phyloP scores from a whole-genome alignment of 345 rosid species.

The Aquilaria yunnanensis region DNA sequence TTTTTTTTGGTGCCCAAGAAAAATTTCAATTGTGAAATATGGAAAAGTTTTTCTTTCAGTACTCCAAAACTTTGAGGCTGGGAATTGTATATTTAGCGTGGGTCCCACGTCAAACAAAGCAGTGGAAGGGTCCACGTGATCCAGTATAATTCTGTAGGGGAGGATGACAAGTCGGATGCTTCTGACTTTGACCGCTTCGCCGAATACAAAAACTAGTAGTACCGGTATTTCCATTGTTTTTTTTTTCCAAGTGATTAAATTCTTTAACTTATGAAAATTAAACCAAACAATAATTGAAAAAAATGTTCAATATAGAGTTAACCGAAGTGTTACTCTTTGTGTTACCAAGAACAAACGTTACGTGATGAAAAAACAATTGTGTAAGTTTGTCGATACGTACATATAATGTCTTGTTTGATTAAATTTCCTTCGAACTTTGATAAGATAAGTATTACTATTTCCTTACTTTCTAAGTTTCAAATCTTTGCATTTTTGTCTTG shows the following conservation, averaged over 20 bases:
- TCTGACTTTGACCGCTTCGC: constrained; percentile 15
- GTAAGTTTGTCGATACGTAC: too few relatives aligned
- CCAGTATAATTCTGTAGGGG: neutral
- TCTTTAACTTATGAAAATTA: neutral
- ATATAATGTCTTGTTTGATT: too few relatives aligned
- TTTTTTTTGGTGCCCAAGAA: too few relatives aligned
- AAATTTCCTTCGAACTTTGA: too few relatives aligned
- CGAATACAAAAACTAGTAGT: neutral
- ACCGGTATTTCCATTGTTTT: neutral
- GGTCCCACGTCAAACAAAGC: neutral
- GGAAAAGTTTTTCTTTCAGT: too few relatives aligned
- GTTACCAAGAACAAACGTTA: too few relatives aligned
- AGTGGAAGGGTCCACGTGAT: constrained; percentile 22
- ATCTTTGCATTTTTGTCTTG: too few relatives aligned
- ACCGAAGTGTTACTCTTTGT: neutral
- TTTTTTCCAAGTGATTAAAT: neutral
- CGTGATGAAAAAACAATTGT: too few relatives aligned
- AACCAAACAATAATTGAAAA: neutral
- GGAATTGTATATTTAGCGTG: neutral
- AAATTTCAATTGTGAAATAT: too few relatives aligned
- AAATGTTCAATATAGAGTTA: neutral
- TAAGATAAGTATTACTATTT: too few relatives aligned
- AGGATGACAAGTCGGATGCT: neutral
- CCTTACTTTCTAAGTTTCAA: too few relatives aligned
- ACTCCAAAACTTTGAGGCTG: too few relatives aligned